These are phyloP conservation scores for Colletotrichum phormii DNA, from an alignment of 2,329 filamentous ascomycete genomes.

Conservation along the genomic window DNA sequence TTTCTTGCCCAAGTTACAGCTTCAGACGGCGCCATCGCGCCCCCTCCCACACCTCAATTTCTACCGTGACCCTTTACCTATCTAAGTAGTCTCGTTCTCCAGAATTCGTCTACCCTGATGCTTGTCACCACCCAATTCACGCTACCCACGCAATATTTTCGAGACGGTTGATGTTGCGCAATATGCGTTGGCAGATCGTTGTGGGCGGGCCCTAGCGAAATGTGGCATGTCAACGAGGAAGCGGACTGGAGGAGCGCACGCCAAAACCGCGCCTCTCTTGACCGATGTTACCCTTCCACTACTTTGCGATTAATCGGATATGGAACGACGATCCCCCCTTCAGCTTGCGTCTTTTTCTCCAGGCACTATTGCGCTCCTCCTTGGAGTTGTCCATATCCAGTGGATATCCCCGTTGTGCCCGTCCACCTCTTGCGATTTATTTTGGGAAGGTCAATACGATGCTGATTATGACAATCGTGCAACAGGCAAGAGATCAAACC, in stretches of 20 bases:
- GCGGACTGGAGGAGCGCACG: not conserved
- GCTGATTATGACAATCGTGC: slow-evolving; percentile 23
- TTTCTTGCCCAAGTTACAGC: slow-evolving; percentile 24
- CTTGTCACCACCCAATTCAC: slow-evolving; percentile 23
- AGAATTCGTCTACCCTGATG: slow-evolving; percentile 11
- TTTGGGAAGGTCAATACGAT: slow-evolving; percentile 3
- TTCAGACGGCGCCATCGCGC: slow-evolving; percentile 9
- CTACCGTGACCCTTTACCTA: not conserved
- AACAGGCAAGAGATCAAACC: slow-evolving; percentile 20
- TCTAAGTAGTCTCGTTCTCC: not conserved
- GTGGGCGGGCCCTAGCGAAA: not conserved
- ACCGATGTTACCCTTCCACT: not conserved
- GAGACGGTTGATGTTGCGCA: slow-evolving; percentile 6
- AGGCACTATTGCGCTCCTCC: not conserved
- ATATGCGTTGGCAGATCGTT: slow-evolving; percentile 11
- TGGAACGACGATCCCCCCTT: not conserved
- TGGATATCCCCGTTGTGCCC: not conserved
- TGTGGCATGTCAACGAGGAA: not conserved
- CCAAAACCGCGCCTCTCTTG: not conserved
- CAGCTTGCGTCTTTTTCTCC: not conserved
- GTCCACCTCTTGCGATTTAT: not conserved
- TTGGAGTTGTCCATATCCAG: not conserved
- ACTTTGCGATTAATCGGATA: not conserved
- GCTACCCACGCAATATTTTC: slow-evolving; percentile 20
- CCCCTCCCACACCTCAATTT: not conserved